A percentile compares a stretch with the other conserved stretches of the same genome.
Conservation (phyloP, 352 stramenopile genomes). For the Pythium brassicae region DNA sequence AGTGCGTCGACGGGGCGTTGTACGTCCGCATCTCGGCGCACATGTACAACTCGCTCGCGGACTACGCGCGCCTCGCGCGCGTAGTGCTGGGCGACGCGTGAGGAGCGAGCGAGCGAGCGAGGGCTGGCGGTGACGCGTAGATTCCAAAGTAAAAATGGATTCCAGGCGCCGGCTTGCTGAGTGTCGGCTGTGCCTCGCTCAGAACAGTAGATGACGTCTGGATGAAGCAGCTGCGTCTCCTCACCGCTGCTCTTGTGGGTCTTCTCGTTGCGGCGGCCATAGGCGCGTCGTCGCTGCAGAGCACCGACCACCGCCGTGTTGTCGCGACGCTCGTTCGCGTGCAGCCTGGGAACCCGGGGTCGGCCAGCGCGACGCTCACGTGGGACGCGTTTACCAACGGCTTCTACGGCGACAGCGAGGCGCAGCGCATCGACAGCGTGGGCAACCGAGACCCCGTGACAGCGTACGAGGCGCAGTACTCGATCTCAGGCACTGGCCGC, state of each 20-base stretch:
- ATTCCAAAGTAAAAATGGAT: conserved; percentile 7
- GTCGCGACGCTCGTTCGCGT: conserved; percentile 26
- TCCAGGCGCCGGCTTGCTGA: too few relatives aligned
- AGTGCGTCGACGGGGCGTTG: conserved; percentile 83
- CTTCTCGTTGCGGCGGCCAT: background rate
- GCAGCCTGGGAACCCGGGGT: conserved; percentile 33
- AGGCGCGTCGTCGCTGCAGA: background rate
- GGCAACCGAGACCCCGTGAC: conserved; percentile 26
- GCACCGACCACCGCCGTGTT: conserved; percentile 17
- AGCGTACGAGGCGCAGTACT: conserved; percentile 55
- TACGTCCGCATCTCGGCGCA: conserved; percentile 91
- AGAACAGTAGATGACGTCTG: too few relatives aligned
- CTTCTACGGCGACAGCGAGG: conserved; percentile 11
- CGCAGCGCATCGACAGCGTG: conserved; percentile 6
- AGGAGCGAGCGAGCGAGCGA: too few relatives aligned
- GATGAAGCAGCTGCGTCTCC: background rate
- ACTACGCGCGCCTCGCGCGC: conserved; percentile 75
- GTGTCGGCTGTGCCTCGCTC: too few relatives aligned
- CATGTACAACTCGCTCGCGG: conserved; percentile 87
- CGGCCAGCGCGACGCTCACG: conserved; percentile 26
- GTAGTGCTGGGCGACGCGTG: conserved; percentile 6
- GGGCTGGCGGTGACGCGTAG: too few relatives aligned
- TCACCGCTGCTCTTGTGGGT: background rate
- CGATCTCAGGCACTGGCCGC: conserved; percentile 30
- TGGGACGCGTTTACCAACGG: conserved; percentile 44